phyloP scores from a whole-genome alignment of 768 basidiomycete species.

The Russula dissimulans region DNA sequence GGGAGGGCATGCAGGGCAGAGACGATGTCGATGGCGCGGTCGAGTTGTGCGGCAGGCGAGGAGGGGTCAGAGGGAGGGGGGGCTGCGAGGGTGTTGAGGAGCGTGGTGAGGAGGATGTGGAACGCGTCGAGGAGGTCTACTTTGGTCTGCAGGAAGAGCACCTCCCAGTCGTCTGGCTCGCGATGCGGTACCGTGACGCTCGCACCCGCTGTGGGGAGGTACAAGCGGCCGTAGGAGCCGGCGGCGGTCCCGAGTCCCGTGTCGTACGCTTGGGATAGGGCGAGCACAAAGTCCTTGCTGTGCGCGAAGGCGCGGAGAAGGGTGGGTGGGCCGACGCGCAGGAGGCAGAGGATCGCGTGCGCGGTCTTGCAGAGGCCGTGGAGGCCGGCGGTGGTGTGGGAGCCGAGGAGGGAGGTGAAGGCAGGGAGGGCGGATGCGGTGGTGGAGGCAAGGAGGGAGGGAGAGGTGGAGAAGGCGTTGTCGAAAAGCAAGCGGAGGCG shows the following conservation, averaged over 20 bases:
- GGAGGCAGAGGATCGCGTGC: slow-evolving; percentile 45
- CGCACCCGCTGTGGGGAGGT: slow-evolving; percentile 24
- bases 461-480: slow-evolving; percentile 29
- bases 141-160: slow-evolving; percentile 64
- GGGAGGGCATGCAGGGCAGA: slow-evolving; percentile 49
- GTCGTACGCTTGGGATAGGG: slow-evolving; percentile 54
- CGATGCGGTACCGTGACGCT: slow-evolving; percentile 11
- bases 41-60: slow-evolving; percentile 38
- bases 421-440: slow-evolving; percentile 39
- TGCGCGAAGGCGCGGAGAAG: slow-evolving; percentile 45
- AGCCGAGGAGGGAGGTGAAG: slow-evolving; percentile 37
- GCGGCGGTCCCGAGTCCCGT: slow-evolving; percentile 46
- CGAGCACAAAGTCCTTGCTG: slow-evolving; percentile 42
- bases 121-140: slow-evolving; percentile 62
- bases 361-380: slow-evolving; percentile 58
- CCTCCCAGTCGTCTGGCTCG: slow-evolving; percentile 53
- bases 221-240: slow-evolving; percentile 50
- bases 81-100: slow-evolving; percentile 39
- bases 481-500: slow-evolving; percentile 39
- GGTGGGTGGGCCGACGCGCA: slow-evolving; percentile 41
- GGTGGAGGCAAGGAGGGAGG: slow-evolving; percentile 29
- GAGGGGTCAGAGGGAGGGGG: slow-evolving; percentile 29
- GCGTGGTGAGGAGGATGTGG: slow-evolving; percentile 45
- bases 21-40: slow-evolving; percentile 47
- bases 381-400: slow-evolving; percentile 38